phyloP scores from a whole-genome alignment of 306 rosid genomes.

The Oemleria cerasiformis region DNA sequence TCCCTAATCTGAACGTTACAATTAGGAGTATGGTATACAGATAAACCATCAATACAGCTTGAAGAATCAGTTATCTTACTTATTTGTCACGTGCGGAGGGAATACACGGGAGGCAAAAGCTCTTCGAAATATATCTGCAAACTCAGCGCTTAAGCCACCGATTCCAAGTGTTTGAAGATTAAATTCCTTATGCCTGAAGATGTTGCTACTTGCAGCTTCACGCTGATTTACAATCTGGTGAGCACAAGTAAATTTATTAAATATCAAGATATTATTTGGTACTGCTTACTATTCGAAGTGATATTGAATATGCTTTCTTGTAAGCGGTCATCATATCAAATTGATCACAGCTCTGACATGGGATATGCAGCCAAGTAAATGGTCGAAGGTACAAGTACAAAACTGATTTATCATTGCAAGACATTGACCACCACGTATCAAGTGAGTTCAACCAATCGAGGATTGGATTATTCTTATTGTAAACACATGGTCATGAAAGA shows the following conservation, averaged over 20 bases:
- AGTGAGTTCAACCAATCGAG: not conserved
- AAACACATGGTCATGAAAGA: not conserved
- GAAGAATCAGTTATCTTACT: conserved; percentile 49
- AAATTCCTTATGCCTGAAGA: conserved; percentile 90
- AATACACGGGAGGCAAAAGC: conserved; percentile 99
- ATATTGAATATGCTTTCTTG: conserved; percentile 8
- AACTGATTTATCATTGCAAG: not conserved
- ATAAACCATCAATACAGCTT: conserved; percentile 13
- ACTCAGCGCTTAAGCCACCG: conserved; percentile 91
- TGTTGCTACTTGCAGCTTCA: conserved; percentile 80
- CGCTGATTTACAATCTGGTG: conserved; percentile 89
- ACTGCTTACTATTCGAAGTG: not conserved
- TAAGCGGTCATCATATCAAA: conserved; percentile 22
- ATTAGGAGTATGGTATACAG: conserved; percentile 26
- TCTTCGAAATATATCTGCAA: conserved; percentile 96
- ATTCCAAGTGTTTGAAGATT: conserved; percentile 91
- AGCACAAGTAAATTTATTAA: conserved; percentile 20
- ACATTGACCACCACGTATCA: not conserved
- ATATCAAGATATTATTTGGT: conserved; percentile 5
- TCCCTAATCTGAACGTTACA: conserved; percentile 75
- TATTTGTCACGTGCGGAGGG: conserved; percentile 91
- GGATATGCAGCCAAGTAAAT: not conserved
- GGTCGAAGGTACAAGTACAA: not conserved
- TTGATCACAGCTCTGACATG: conserved; percentile 2
- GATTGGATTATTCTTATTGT: not conserved